These are phyloP conservation scores for Vanderwaltozyma verrucispora DNA, from an alignment of 805 yeast species.

Conservation along the genomic window DNA sequence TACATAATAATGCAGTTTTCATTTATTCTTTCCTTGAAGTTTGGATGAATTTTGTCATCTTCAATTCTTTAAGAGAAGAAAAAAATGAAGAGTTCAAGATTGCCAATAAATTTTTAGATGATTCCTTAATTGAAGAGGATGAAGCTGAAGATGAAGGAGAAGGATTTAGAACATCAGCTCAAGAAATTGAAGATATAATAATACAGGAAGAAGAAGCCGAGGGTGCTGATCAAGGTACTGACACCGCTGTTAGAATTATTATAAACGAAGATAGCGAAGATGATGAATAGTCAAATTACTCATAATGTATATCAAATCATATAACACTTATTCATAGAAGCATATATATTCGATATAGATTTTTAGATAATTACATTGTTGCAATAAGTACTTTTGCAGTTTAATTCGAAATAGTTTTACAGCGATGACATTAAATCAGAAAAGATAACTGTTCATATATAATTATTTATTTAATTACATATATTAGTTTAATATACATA, in stretches of 20 bases:
- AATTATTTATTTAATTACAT: too few relatives aligned
- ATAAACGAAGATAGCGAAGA: background rate
- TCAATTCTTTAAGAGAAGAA: constrained; percentile 55
- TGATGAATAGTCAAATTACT: too few relatives aligned
- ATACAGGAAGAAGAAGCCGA: background rate
- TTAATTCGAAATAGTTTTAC: too few relatives aligned
- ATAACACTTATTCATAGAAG: too few relatives aligned
- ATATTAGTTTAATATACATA: background rate
- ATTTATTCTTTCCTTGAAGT: constrained; percentile 52
- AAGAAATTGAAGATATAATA: constrained; percentile 1
- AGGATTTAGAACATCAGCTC: background rate
- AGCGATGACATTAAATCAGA: background rate
- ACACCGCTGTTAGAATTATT: constrained; percentile 1
- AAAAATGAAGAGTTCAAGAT: constrained; percentile 39
- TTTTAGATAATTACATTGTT: too few relatives aligned
- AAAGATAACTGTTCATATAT: background rate
- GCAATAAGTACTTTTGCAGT: too few relatives aligned
- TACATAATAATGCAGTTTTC: constrained; percentile 58
- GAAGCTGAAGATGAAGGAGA: background rate
- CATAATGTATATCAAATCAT: too few relatives aligned
- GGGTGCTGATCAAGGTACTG: constrained; percentile 1
- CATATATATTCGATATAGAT: too few relatives aligned
- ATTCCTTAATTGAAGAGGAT: background rate
- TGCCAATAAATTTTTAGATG: constrained; percentile 9
- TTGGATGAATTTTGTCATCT: constrained; percentile 58